Evolutionary conservation across 2,329 filamentous ascomycete genomes (phyloP), one percentile per base, ranked within the genome.

Genomic region (Epichloe glyceriae): DNA sequence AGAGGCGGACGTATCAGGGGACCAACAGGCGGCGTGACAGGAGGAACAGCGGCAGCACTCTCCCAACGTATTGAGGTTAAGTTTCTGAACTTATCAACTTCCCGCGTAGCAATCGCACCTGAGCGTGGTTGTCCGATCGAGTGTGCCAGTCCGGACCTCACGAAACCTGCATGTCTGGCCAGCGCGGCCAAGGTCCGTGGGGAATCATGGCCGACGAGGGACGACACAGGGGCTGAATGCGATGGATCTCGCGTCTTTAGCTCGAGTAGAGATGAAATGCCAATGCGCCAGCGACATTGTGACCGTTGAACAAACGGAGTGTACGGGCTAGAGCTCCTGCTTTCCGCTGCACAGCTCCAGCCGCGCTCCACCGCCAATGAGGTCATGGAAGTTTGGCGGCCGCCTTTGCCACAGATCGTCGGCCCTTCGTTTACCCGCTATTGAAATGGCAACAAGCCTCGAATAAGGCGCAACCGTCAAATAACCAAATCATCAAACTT

Each of bases 131-230:
- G 39, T 38, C 33, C 10, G 19, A 17, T 37, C 20, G 48, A 14
- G 10, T 22, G 2, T 5, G 33, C 3, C 1, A 22, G 26, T 12
- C 30, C 17, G 10, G 39, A 43, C 33, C n/a, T 39, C 17, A 34
- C 30, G 34, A 47, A 37, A n/a, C 50, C 22, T 8, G 38, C 44
- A 26, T 39, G 54, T 45, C 59, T 56, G 51, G 58, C 58, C 38
- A 57, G 50, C 30, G 55, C 52, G 17, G 53, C 58, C 50, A 61
- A 53, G 37, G 58, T 55, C 56, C 61, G 58, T 54, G 55, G 54
- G 56, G 52, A 50, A 66, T 63, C 62, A 66, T 65, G 52, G 50
- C 55, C 12, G 26, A 49, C 5, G 34, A 19, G 30, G 6, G 19
- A 43, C 20, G 52, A 30, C 30, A 30, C 30, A 30, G 30, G 30